Evolutionary conservation across 495 filamentous ascomycete genomes (phyloP), one percentile per base, ranked within the genome.

Genomic region (Penicillium salamii): DNA sequence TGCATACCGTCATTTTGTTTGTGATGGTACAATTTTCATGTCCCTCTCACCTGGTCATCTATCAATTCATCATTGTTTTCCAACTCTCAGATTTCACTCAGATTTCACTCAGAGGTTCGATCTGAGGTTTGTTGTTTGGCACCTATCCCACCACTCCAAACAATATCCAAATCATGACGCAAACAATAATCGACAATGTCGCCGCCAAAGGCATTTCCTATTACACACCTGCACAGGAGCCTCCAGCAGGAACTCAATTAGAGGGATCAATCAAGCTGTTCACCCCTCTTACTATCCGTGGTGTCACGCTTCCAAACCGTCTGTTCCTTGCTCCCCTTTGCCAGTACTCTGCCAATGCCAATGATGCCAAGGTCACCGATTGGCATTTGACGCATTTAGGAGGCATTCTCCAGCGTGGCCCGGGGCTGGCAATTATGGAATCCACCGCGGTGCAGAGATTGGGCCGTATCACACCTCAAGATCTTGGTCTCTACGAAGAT

Each of bases 391-490:
- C 76, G 3, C 70, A 77, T 53, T 53, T 78, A 32, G 74, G 74
- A n/a, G 78, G 77, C 18, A 80, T 84, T 34, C 70, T 75, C 7
- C 66, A 70, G 46, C 76, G 81, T 3, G 87, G 87, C 9, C 74
- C 84, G 0, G 83, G 79, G 0, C 66, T 89, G 7, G 47, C 78
- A 14, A 78, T 87, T 53, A 71, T 89, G n/a, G 87, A 91, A 66
- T 83, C 86, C 5, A 86, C 85, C 2, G 75, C 79, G 5, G 83
- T 90, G 0, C 64, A 72, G 1, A 65, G 84, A 1, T 70, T 86
- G 47, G 87, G 87, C 7, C 72, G 87, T 7, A 90, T 90, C 66
- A 83, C 84, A 0, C 87, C 87, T 0, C 70, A 88, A 54, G 81
- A 84, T 57, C 61, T 70, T 6, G 87, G 87, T 1, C 64, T 90